Evolutionary conservation across 2,329 filamentous ascomycete species (phyloP), one percentile per base, ranked within the genome.

Genomic region (Curvularia verruculosa): DNA sequence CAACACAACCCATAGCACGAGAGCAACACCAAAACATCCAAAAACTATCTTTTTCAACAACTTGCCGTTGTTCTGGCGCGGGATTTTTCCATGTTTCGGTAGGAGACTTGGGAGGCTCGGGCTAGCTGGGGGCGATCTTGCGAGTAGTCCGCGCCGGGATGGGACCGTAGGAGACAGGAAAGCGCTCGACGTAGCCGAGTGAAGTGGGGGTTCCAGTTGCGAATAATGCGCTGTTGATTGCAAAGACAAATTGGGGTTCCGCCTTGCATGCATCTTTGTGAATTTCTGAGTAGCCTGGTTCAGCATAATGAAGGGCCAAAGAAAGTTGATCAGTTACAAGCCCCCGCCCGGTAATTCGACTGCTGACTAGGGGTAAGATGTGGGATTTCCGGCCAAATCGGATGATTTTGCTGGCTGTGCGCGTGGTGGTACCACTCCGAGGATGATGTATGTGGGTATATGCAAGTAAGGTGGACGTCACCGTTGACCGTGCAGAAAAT

Each of bases 51-150:
- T 82, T 57, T 88, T 74, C 15, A 88, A 78, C 54, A 84, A 81
- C 56, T 84, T 85, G 4, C 84, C 64, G 34, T 75, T 68, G 50
- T 83, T 83, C 47, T 84, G 77, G n/a, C 84, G 79, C 41, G 81
- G 80, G 47, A 86, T 84, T 75, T 88, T 87, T 69, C 87, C 84
- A 69, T 86, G 85, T 59, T 87, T 83, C 13, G 87, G 87, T 34
- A 89, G 80, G 51, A 90, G 81, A 13, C 85, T 87, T 12, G 89
- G 90, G 48, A 92, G 83, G 61, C 85, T 85, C 2, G 89, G 89
- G 1, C 88, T 94, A 31, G 84, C 84, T 3, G 89, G 88, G 24
- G 89, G 90, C 24, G 85, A 87, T 74, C 86, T 87, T 65, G 90
- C 82, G 61, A 90, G 85, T 67, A 87, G 31, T 83, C 88, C 24